phyloP scores from a whole-genome alignment of 2,329 filamentous ascomycete species.

The Neurospora crassa region DNA sequence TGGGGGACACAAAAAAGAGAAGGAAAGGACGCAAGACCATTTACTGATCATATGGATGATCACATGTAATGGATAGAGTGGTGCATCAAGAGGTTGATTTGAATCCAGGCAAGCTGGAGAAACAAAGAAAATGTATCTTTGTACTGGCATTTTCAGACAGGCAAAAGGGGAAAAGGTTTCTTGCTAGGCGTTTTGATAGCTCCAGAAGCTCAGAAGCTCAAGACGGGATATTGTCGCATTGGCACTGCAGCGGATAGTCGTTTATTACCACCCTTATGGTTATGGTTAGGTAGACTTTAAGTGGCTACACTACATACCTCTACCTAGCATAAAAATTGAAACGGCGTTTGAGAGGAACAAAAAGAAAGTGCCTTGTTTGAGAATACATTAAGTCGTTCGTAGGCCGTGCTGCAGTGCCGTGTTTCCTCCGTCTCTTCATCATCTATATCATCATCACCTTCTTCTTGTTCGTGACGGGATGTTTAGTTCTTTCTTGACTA shows the following conservation, averaged over 20 bases:
- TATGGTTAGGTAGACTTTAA: background rate
- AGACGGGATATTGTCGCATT: background rate
- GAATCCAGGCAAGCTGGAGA: background rate
- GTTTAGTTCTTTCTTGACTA: background rate
- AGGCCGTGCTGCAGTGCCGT: too few species aligned
- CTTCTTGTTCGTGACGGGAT: too few species aligned
- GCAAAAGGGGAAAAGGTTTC: background rate
- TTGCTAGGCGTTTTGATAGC: background rate
- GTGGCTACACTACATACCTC: too few species aligned
- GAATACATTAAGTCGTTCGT: too few species aligned
- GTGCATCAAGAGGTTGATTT: background rate
- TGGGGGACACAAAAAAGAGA: background rate
- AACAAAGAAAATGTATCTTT: background rate
- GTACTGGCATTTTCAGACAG: background rate
- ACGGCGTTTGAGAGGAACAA: too few species aligned
- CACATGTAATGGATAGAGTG: background rate
- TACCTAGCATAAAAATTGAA: too few species aligned
- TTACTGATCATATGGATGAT: background rate
- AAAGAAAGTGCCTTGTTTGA: too few species aligned
- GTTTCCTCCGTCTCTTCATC: too few species aligned
- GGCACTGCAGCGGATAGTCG: background rate
- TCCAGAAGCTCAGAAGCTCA: background rate
- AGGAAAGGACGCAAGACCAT: background rate
- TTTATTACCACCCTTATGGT: background rate
- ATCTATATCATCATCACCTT: too few species aligned